These are phyloP conservation scores for Helianthus annuus DNA, from an alignment of 129 eudicot species.

Conservation along the genomic window HanXRQr2.0-SUNRISE NC_035442.2:179989929-179990428, in stretches of 20 bases:
- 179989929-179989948: too few species aligned
- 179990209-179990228: background rate
- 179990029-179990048: slow-evolving; percentile 67
- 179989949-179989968: background rate
- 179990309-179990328: slow-evolving; percentile 98
- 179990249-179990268: background rate
- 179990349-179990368: slow-evolving; percentile 93
- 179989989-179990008: slow-evolving; percentile 81
- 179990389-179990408: slow-evolving; percentile 25
- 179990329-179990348: slow-evolving; percentile 95
- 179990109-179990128: slow-evolving; percentile 54
- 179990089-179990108: slow-evolving; percentile 92
- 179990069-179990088: slow-evolving; percentile 78
- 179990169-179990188: background rate
- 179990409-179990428: slow-evolving; percentile 12
- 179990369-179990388: slow-evolving; percentile 85
- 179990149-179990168: slow-evolving; percentile 9
- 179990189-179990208: background rate
- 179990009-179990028: slow-evolving; percentile 75
- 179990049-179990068: slow-evolving; percentile 58
- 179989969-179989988: slow-evolving; percentile 65
- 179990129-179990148: background rate
- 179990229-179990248: background rate
- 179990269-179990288: background rate
- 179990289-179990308: slow-evolving; percentile 5